Percentiles rank a stretch among this genome's conserved stretches.
These are phyloP conservation scores for Cystobasidiaceae sp. DNA, from an alignment of 1,284 basidiomycete genomes.

Conservation along the genomic window DNA sequence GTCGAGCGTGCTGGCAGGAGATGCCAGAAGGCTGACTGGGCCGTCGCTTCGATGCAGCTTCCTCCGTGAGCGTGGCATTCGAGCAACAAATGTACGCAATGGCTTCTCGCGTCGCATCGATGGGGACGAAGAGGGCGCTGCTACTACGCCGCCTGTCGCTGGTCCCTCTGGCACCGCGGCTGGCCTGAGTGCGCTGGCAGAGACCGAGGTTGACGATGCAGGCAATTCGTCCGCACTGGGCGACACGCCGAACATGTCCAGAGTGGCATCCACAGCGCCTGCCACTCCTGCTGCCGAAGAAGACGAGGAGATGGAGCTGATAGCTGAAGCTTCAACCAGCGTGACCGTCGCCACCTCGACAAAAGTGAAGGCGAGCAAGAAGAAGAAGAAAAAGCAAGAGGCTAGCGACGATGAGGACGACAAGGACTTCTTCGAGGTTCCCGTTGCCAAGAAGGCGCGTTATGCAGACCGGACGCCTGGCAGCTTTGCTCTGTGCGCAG, in stretches of 20 bases:
- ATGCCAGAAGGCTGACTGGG: too few species aligned
- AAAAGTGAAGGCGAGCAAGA: constrained; percentile 42
- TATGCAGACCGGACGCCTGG: constrained; percentile 60
- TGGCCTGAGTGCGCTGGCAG: background rate
- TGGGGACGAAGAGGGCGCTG: background rate
- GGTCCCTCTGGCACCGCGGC: constrained; percentile 11
- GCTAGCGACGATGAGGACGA: constrained; percentile 52
- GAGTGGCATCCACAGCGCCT: constrained; percentile 9
- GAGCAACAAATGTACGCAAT: background rate
- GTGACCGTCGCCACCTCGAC: constrained; percentile 41
- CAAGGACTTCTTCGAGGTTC: constrained; percentile 52
- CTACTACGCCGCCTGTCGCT: constrained; percentile 16
- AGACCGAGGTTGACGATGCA: constrained; percentile 1
- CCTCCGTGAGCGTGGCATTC: background rate
- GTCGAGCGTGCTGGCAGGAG: too few species aligned
- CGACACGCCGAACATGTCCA: constrained; percentile 13
- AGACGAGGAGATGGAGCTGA: constrained; percentile 8
- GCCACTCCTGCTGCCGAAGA: constrained; percentile 17
- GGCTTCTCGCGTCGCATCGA: background rate
- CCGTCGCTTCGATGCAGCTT: too few species aligned
- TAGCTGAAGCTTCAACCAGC: constrained; percentile 15
- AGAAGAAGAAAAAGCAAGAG: constrained; percentile 54
- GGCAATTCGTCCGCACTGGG: constrained; percentile 2
- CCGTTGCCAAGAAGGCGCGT: constrained; percentile 35
- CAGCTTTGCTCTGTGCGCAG: constrained; percentile 72